Percentiles rank a stretch among this genome's conserved stretches.
Evolutionary conservation across 2,329 filamentous ascomycete species (phyloP).

Genomic region (Neonectria magnoliae): DNA sequence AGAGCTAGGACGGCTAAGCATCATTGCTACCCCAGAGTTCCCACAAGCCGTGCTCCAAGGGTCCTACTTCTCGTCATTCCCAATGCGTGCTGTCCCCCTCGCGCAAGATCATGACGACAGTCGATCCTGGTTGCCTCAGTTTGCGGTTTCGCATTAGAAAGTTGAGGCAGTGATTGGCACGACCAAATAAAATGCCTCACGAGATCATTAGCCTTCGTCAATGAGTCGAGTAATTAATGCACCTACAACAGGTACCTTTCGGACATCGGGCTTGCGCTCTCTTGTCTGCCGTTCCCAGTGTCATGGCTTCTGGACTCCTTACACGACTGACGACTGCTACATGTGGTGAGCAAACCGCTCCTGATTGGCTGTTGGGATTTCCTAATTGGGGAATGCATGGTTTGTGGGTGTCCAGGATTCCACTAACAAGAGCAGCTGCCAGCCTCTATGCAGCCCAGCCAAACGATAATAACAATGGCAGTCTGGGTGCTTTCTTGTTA

Average conservation of each 20-base stretch:
- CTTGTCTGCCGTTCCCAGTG: conserved; percentile 13
- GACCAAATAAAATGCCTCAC: conserved; percentile 25
- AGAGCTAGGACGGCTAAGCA: neutral
- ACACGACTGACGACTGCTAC: conserved; percentile 32
- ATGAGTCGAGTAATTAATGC: neutral
- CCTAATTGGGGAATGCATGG: conserved; percentile 21
- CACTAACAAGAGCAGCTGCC: conserved; percentile 30
- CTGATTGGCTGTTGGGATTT: conserved; percentile 34
- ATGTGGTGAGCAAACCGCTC: conserved; percentile 37
- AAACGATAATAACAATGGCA: conserved; percentile 1
- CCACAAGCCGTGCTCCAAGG: neutral
- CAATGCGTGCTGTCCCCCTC: neutral
- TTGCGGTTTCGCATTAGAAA: conserved; percentile 2
- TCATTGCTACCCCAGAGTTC: conserved; percentile 12
- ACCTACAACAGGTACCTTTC: neutral
- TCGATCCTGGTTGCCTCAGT: conserved; percentile 4
- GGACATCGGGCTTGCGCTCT: conserved; percentile 5
- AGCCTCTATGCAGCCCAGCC: conserved; percentile 11
- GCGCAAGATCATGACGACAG: neutral
- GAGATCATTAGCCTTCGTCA: neutral
- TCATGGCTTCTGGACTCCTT: conserved; percentile 24
- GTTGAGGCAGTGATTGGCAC: neutral
- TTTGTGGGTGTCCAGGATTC: conserved; percentile 1
- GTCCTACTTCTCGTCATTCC: neutral
- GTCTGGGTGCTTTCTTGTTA: neutral